A percentile compares a stretch with the other conserved stretches of the same genome.
phyloP scores from a whole-genome alignment of 164 flowering plant species.

The Liquidambar formosana region DNA sequence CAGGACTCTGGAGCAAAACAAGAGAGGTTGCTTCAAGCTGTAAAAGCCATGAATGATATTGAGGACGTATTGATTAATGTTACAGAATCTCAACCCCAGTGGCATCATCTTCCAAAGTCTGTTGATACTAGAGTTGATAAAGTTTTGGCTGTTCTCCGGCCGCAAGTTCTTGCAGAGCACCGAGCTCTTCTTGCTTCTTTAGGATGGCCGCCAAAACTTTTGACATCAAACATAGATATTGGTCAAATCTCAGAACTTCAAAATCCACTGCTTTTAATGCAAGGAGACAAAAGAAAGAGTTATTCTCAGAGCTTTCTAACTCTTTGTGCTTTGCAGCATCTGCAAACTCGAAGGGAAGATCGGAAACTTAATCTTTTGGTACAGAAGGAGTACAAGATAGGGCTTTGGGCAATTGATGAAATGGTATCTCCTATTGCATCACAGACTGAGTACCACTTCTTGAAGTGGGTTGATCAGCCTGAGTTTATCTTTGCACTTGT shows the following conservation, averaged over 20 bases:
- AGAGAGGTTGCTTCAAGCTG: constrained; percentile 39
- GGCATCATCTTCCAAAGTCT: constrained; percentile 52
- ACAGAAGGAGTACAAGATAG: constrained; percentile 16
- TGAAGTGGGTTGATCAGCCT: constrained; percentile 63
- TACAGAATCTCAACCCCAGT: constrained; percentile 34
- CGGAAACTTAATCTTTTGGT: constrained; percentile 25
- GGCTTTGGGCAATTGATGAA: constrained; percentile 70
- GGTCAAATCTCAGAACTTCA: constrained; percentile 32
- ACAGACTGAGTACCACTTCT: constrained; percentile 52
- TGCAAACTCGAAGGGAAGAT: constrained; percentile 44
- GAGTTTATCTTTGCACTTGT: constrained; percentile 66
- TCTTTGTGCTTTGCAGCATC: constrained; percentile 66
- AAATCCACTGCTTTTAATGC: constrained; percentile 55
- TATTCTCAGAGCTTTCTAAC: constrained; percentile 56
- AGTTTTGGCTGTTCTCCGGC: constrained; percentile 39
- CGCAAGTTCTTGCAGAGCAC: constrained; percentile 62
- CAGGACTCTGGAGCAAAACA: constrained; percentile 46
- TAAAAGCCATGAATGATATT: constrained; percentile 37
- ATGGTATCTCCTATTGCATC: constrained; percentile 64
- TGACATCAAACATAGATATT: constrained; percentile 27
- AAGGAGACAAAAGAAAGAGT: constrained; percentile 39
- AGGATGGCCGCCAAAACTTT: constrained; percentile 75
- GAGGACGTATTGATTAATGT: constrained; percentile 40
- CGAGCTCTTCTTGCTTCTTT: constrained; percentile 56
- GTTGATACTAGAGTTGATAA: constrained; percentile 67